Percentiles rank a stretch among this genome's conserved stretches.
phyloP scores from a whole-genome alignment of 805 yeast genomes.

The Starmerella khaoyaiensis region DNA sequence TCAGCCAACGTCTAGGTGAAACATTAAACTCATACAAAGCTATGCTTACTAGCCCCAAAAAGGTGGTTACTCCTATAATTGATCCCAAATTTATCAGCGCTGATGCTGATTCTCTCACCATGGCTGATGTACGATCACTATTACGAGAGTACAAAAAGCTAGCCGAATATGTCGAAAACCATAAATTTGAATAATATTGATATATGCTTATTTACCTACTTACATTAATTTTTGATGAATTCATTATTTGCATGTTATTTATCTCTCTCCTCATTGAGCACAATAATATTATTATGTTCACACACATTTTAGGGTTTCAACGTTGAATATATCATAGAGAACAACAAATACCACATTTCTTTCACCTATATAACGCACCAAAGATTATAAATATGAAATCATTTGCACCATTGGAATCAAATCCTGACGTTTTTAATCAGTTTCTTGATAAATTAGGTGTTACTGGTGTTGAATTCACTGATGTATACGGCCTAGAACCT shows the following conservation, averaged over 20 bases:
- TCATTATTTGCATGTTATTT: background rate
- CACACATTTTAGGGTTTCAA: too few relatives aligned
- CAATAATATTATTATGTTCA: conserved; percentile 1
- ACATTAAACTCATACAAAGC: conserved; percentile 23
- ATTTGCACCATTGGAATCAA: conserved; percentile 63
- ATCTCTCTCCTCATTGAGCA: too few relatives aligned
- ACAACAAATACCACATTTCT: too few relatives aligned
- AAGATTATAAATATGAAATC: conserved; percentile 2
- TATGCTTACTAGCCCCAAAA: conserved; percentile 7
- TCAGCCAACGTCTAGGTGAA: conserved; percentile 26
- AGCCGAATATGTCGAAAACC: conserved; percentile 19
- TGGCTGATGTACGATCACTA: conserved; percentile 28
- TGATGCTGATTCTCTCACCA: conserved; percentile 26
- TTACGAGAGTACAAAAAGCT: conserved; percentile 30
- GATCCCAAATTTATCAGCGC: conserved; percentile 19
- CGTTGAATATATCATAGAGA: too few relatives aligned
- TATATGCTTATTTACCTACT: background rate
- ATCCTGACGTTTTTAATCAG: conserved; percentile 67
- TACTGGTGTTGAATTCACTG: conserved; percentile 51
- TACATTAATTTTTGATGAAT: background rate
- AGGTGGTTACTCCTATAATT: conserved; percentile 8
- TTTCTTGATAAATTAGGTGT: conserved; percentile 62
- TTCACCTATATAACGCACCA: background rate
- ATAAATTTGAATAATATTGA: background rate
- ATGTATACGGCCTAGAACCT: conserved; percentile 76